These are phyloP conservation scores for Phlebopus sp. DNA, from an alignment of 1,284 basidiomycete species.

Conservation along the genomic window DNA sequence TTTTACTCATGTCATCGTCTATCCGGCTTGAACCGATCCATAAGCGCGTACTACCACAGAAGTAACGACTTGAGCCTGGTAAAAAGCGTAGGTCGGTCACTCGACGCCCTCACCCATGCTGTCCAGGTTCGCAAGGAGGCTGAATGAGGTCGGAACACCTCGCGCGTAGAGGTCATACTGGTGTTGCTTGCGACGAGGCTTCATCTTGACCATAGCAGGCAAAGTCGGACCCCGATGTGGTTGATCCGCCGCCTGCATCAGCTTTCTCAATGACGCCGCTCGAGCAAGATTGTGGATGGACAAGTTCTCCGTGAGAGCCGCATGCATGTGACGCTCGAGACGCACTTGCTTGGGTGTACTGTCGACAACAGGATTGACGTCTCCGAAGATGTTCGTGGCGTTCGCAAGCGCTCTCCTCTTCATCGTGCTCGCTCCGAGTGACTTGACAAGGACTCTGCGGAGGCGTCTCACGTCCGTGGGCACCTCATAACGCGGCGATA, in stretches of 20 bases:
- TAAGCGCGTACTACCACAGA: too few species aligned
- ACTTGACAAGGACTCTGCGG: constrained; percentile 1
- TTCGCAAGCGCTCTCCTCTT: constrained; percentile 18
- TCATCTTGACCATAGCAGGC: not conserved
- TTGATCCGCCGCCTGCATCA: not conserved
- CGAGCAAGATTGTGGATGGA: constrained; percentile 18
- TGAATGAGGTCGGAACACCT: constrained; percentile 16
- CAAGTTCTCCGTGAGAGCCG: constrained; percentile 20
- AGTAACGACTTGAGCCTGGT: too few species aligned
- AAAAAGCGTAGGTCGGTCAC: too few species aligned
- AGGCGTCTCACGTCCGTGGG: constrained; percentile 2
- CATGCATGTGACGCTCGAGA: constrained; percentile 10
- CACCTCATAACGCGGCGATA: not conserved
- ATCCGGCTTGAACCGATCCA: too few species aligned
- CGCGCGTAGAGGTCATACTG: constrained; percentile 19
- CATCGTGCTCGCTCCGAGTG: constrained; percentile 1
- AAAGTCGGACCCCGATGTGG: not conserved
- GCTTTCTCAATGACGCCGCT: constrained; percentile 6
- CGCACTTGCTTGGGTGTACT: constrained; percentile 11
- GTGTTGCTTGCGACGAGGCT: constrained; percentile 11
- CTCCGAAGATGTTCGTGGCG: constrained; percentile 15
- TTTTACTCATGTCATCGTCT: not conserved
- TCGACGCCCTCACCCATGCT: not conserved
- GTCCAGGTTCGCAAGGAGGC: constrained; percentile 8
- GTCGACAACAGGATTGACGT: not conserved